A percentile compares a stretch with the other conserved stretches of the same genome.
These are phyloP conservation scores for Epichloe bromicola DNA, from an alignment of 2,329 filamentous ascomycete species.

Conservation along the genomic window DNA sequence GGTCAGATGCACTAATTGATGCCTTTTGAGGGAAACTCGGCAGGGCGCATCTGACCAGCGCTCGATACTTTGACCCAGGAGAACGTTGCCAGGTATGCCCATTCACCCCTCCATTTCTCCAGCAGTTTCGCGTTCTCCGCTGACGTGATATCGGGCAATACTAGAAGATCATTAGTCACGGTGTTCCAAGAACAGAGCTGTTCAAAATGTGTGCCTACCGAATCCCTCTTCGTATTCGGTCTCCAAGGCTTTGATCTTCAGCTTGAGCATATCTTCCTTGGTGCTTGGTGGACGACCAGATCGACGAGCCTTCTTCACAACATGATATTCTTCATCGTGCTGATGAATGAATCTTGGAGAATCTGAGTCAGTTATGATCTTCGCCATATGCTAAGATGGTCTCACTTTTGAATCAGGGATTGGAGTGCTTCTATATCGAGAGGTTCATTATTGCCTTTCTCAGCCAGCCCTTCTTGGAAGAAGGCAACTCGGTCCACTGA, in stretches of 20 bases:
- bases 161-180: conserved; percentile 22
- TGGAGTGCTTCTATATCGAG: conserved; percentile 46
- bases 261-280: conserved; percentile 63
- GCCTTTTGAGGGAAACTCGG: conserved; percentile 59
- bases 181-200: not conserved
- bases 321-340: conserved; percentile 56
- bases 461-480: conserved; percentile 54
- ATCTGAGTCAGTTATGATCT: conserved; percentile 13
- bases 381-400: not conserved
- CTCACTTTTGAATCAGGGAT: conserved; percentile 47
- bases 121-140: conserved; percentile 52
- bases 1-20: conserved; percentile 10
- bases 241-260: conserved; percentile 56
- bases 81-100: conserved; percentile 65
- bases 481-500: conserved; percentile 34
- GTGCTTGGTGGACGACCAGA: conserved; percentile 67
- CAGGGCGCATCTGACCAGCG: conserved; percentile 50
- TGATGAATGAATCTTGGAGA: conserved; percentile 47
- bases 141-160: conserved; percentile 62
- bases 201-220: conserved; percentile 36
- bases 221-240: conserved; percentile 78
- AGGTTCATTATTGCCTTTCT: conserved; percentile 31
- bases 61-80: conserved; percentile 64
- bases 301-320: conserved; percentile 55
- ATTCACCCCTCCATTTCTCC: conserved; percentile 67